Conservation (phyloP, 164 flowering plant species). For the Macadamia integrifolia region DNA sequence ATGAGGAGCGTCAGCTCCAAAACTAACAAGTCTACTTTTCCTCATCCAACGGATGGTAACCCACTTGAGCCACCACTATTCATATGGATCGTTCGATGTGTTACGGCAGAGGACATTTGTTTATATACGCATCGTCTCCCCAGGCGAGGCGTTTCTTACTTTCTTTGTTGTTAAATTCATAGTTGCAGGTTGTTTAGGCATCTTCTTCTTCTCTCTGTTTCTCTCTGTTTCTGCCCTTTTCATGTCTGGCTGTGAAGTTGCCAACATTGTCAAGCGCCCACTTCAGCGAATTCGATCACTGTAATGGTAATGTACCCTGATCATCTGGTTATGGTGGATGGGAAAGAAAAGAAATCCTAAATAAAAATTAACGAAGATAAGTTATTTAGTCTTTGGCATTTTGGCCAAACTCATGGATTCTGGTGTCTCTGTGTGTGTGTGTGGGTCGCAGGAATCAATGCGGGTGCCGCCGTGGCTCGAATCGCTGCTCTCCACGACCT, state of each 20-base stretch:
- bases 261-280: not conserved
- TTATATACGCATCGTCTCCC: conserved; percentile 17
- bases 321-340: too few relatives aligned
- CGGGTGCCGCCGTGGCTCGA: conserved; percentile 86
- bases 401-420: not conserved
- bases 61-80: conserved; percentile 17
- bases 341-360: not conserved
- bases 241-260: conserved; percentile 6
- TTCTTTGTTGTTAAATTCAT: conserved; percentile 34
- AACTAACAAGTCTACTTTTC: conserved; percentile 11
- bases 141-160: conserved; percentile 15
- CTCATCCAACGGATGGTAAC: conserved; percentile 13
- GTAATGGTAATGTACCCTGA: conserved; percentile 4
- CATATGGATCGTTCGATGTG: conserved; percentile 23
- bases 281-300: not conserved
- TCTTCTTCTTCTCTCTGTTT: conserved; percentile 9
- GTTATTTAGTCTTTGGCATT: not conserved
- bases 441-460: conserved; percentile 29
- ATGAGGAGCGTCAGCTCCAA: conserved; percentile 57
- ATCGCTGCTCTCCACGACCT: conserved; percentile 49
- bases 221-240: not conserved
- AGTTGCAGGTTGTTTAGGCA: conserved; percentile 26
- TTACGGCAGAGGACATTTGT: not conserved
- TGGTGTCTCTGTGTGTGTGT: not conserved
- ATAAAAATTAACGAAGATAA: not conserved